Base-by-base conservation (phyloP, 1,284 basidiomycete species). In the Apiotrichum veenhuisii region DNA sequence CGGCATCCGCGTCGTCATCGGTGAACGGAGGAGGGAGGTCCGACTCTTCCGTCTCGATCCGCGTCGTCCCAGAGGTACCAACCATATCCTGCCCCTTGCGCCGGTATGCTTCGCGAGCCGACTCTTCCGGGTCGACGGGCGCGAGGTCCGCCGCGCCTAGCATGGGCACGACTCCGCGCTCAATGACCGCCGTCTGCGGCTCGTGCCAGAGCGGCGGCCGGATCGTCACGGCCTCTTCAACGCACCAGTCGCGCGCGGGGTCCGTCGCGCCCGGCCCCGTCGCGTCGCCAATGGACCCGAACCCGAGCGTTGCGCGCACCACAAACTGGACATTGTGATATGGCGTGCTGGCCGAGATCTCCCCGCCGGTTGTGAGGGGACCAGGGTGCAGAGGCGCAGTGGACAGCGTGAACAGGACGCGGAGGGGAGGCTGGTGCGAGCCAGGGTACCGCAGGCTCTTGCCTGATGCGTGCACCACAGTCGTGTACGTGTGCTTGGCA, bases 361-460 rank as follows among this genome's bases (percentile, higher is more conserved):
- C 74, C 36, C 72, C 75, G 55, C 72, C 75, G 2, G 66, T 67
- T 2, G 68, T 66, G 1, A 51, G 41, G 34, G 48, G 15, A 2
- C 61, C 62, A 5, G 62, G 57, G 20, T 65, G 65, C 20, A 65
- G 47, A 26, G 64, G 66, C 7, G 64, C 59, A 1, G 69, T 71
- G 1, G 74, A 74, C 14, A 77, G 52, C 23, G 73, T 71, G 56
- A 77, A 77, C 2, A 77, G 62, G 0, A 77, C 56, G 15, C 76
- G 65, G 2, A 76, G 64, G 18, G 75, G 74, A 0, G 73, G 71
- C 34, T 67, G 63, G 5, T 52, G 40, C 3, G 61, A 27, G 8
- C 74, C 72, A 2, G 76, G 75, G 45, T 73, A 77, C 23, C 76
- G 68, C 14, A 76, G 65, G 9, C 71, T 72, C 59, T 77, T 77